Conservation (phyloP, 2,329 filamentous ascomycete species). For the Fusarium illudens region DNA sequence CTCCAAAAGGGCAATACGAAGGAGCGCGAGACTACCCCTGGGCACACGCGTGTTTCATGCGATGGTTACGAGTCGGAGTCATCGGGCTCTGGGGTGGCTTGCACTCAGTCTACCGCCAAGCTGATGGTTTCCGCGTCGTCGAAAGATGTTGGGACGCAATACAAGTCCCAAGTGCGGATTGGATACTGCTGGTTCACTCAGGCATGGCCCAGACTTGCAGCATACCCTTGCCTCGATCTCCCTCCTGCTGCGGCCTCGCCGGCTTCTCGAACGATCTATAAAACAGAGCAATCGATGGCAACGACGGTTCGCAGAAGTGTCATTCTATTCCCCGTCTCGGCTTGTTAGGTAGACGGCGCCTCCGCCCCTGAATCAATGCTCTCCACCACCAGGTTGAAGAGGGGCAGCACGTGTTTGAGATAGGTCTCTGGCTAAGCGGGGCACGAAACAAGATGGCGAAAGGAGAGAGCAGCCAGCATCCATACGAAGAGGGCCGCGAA, state of each 20-base stretch:
- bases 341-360: background rate
- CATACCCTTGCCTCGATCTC: slow-evolving; percentile 2
- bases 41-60: slow-evolving; percentile 2
- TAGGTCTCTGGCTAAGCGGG: slow-evolving; percentile 24
- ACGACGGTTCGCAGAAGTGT: background rate
- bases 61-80: background rate
- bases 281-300: background rate
- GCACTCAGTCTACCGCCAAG: background rate
- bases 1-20: slow-evolving; percentile 1
- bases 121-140: background rate
- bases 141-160: background rate
- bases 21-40: background rate
- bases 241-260: background rate
- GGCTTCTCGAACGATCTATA: background rate
- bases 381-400: slow-evolving; percentile 21
- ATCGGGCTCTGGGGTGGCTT: background rate
- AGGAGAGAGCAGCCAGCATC: background rate
- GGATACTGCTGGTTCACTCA: background rate
- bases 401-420: slow-evolving; percentile 28
- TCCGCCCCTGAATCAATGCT: slow-evolving; percentile 21
- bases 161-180: background rate
- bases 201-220: background rate
- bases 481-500: slow-evolving; percentile 1
- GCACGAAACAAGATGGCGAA: slow-evolving; percentile 17
- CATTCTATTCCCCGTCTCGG: background rate